These are phyloP conservation scores for Scheffersomyces ergatensis DNA, from an alignment of 805 yeast species.

Conservation along the genomic window DNA sequence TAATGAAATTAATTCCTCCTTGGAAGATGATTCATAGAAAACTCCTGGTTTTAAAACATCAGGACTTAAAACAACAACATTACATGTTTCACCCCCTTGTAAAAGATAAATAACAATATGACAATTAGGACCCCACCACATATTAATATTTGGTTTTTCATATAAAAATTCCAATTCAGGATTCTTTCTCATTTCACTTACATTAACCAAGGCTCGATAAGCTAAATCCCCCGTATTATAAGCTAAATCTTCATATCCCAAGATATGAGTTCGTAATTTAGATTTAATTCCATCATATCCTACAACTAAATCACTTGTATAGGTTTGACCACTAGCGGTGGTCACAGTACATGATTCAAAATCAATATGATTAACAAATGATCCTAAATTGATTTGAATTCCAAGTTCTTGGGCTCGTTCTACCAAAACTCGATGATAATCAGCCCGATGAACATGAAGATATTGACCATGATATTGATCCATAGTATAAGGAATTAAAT, in stretches of 20 bases:
- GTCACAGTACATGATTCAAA: constrained; percentile 13
- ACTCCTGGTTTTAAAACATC: constrained; percentile 20
- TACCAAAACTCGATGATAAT: constrained; percentile 20
- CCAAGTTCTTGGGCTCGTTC: constrained; percentile 16
- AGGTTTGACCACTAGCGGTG: constrained; percentile 13
- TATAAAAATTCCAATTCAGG: constrained; percentile 16
- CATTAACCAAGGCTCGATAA: constrained; percentile 20
- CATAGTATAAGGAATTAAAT: constrained; percentile 13
- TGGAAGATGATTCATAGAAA: constrained; percentile 14
- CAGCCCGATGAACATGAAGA: constrained; percentile 24
- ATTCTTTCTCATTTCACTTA: constrained; percentile 10
- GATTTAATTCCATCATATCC: constrained; percentile 27
- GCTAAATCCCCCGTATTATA: constrained; percentile 27
- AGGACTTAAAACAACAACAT: constrained; percentile 27
- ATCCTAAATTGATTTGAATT: constrained; percentile 12
- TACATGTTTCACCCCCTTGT: constrained; percentile 22
- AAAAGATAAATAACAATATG: constrained; percentile 26
- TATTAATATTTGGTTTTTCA: constrained; percentile 21
- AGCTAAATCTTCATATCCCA: constrained; percentile 18
- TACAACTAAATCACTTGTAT: constrained; percentile 18
- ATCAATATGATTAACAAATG: constrained; percentile 14
- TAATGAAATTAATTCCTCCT: constrained; percentile 18
- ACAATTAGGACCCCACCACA: constrained; percentile 28
- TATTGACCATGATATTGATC: constrained; percentile 16
- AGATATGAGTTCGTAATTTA: constrained; percentile 12